phyloP scores from a whole-genome alignment of 169 alveolate species.

The Perkinsus olseni region DNA sequence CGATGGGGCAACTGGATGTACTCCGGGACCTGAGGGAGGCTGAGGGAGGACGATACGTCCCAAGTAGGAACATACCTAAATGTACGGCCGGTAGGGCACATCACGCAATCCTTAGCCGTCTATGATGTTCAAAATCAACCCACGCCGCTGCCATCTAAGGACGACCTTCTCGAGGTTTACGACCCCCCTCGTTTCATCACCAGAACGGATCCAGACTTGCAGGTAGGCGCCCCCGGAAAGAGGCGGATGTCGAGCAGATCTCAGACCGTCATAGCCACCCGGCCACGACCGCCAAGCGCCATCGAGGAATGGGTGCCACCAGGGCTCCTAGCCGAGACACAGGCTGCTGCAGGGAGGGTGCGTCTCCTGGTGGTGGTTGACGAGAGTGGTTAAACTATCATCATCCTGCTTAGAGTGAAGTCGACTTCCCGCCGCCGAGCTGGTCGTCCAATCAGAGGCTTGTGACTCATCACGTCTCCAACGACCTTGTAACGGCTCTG shows the following conservation, averaged over 20 bases:
- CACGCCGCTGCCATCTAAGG: neutral
- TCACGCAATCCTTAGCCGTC: neutral
- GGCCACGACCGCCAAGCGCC: neutral
- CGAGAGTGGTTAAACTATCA: neutral
- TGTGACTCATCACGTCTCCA: neutral
- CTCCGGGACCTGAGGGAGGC: neutral
- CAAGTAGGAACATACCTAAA: neutral
- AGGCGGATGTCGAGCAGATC: neutral
- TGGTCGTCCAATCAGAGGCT: neutral
- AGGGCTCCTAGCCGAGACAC: neutral
- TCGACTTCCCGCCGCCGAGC: neutral
- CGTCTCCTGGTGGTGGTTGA: neutral
- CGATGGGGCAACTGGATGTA: neutral
- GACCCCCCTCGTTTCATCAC: neutral
- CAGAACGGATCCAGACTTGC: neutral
- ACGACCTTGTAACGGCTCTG: neutral
- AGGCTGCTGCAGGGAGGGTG: neutral
- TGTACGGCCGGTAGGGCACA: neutral
- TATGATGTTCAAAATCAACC: neutral
- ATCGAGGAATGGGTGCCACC: neutral
- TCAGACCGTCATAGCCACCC: neutral
- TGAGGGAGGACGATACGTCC: neutral
- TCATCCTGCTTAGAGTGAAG: neutral
- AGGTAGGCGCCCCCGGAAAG: neutral
- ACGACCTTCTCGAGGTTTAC: neutral